These are phyloP conservation scores for Aurantiochytrium sp. DNA, from an alignment of 108 stramenopile species.

Conservation along the genomic window DNA sequence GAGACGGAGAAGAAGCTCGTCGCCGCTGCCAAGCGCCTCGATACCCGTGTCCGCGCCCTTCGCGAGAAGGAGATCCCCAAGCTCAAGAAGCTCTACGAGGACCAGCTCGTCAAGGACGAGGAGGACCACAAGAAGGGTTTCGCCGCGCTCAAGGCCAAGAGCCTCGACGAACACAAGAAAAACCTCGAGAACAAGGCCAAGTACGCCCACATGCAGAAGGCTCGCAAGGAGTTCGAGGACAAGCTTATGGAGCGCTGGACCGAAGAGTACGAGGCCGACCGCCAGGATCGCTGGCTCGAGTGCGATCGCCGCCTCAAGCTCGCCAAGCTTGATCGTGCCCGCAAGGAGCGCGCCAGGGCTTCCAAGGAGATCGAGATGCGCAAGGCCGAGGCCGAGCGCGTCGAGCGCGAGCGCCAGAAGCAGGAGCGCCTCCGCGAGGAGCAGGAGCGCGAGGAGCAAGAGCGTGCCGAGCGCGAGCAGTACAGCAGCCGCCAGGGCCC, in stretches of 20 bases:
- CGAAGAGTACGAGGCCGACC: conserved; percentile 12
- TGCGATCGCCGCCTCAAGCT: conserved; percentile 27
- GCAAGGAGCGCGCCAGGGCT: not conserved
- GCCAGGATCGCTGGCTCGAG: not conserved
- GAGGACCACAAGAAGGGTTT: conserved; percentile 25
- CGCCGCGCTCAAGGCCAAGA: not conserved
- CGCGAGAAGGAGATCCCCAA: conserved; percentile 85
- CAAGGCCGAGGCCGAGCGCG: not conserved
- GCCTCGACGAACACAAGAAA: conserved; percentile 68
- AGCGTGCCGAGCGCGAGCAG: conserved; percentile 18
- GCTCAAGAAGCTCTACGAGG: conserved; percentile 46
- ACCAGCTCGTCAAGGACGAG: conserved; percentile 23
- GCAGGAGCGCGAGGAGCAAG: not conserved
- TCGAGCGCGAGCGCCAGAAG: conserved; percentile 6
- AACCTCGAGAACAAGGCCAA: conserved; percentile 62
- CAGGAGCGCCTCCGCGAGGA: conserved; percentile 13
- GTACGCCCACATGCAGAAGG: conserved; percentile 47
- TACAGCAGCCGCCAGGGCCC: not conserved
- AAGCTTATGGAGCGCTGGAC: not conserved
- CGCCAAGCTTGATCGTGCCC: conserved; percentile 26
- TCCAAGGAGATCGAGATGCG: conserved; percentile 23
- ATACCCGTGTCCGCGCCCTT: conserved; percentile 81
- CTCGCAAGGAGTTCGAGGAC: conserved; percentile 20
- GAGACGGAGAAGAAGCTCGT: conserved; percentile 81
- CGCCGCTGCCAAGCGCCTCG: conserved; percentile 75